Evolutionary conservation across 2,329 filamentous ascomycete genomes (phyloP), one percentile per base, ranked within the genome.

Genomic region (Tolypocladium amazonense): DNA sequence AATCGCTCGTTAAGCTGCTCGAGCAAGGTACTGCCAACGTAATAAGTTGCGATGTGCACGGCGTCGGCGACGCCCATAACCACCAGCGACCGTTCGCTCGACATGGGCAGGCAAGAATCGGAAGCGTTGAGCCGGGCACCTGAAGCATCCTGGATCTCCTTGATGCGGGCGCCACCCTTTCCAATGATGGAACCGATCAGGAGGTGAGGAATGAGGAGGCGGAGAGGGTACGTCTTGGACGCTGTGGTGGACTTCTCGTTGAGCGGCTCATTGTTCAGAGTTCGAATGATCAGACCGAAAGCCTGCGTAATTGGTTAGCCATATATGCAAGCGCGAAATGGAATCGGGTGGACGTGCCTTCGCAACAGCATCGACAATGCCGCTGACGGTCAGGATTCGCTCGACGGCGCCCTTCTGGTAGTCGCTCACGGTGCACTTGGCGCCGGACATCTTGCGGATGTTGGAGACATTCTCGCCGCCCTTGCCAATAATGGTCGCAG

Each of bases 141-240:
- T 20, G 94, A 99, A 25, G 92, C 92, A 72, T 99, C 94, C 75
- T 99, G 94, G 63, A 99, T 99, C 77, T 99, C 94, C 65, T 94
- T 91, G 72, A 99, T 99, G 64, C 94, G 88, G 61, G 92, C 89
- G 65, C 94, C 94, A 64, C 89, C 91, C 79, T 99, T 99, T 69
- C 94, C 94, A 74, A 99, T 99, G 76, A 99, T 97, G 62, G 93
- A 97, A 58, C 94, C 94, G 69, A 99, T 99, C 60, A 99, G 84
- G 68, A 99, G 94, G 72, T 97, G 94, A 23, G 94, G 94, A 67
- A 99, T 91, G 59, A 99, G 85, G 57, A 99, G 86, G 67, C 94
- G 92, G 59, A 99, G 87, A 62, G 94, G 94, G 69, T 99, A 99
- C 1, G 93, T 96, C 83, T 97, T 97, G 63, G 93, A 97, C 65